Base-by-base conservation (phyloP, 805 yeast species). In the Dipodascus geniculatus region DNA sequence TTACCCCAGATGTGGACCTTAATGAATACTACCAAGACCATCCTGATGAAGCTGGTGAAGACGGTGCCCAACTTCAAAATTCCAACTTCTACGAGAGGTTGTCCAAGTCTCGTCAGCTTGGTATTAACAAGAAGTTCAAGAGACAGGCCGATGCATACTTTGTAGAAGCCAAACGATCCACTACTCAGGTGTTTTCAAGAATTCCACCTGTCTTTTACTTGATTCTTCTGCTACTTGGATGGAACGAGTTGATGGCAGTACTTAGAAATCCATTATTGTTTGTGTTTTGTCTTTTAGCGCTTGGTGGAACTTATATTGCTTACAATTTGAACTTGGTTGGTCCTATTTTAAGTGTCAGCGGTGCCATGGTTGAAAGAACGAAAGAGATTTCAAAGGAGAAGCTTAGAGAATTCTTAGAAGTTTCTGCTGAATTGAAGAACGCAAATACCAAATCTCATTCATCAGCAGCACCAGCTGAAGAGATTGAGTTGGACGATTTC, bases 161-260 rank as follows among this genome's bases (percentile, higher is more conserved):
- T 57, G 73, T 91, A 50, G 97, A 90, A 63, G 89, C 97, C 19
- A 90, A 87, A 67, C 79, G 97, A 59, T 85, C 96, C 2, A 81
- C 87, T 52, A 77, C 89, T 49, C 84, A 82, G 57, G 82, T 84
- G 50, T 78, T 81, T 11, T 80, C 96, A 0, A 82, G 83, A 55
- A 84, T 93, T 54, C 99, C 99, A 2, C 73, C 81, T 58, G 93
- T 84, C 73, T 80, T 93, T 54, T 89, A 87, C 69, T 70, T 80
- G 9, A 63, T 91, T 14, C 71, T 93, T 22, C 67, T 85, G 1
- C 81, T 86, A 2, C 72, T 93, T 22, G 99, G 99, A 8, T 93
- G 96, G 96, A 90, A 90, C 67, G 97, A 93, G 73, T 83, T 93
- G 60, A 78, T 89, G 85, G 84, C 93, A 8, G 79, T 93, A 17